These are phyloP conservation scores for Aspergillus heteromorphus DNA, from an alignment of 495 filamentous ascomycete species.

Conservation along the genomic window DNA sequence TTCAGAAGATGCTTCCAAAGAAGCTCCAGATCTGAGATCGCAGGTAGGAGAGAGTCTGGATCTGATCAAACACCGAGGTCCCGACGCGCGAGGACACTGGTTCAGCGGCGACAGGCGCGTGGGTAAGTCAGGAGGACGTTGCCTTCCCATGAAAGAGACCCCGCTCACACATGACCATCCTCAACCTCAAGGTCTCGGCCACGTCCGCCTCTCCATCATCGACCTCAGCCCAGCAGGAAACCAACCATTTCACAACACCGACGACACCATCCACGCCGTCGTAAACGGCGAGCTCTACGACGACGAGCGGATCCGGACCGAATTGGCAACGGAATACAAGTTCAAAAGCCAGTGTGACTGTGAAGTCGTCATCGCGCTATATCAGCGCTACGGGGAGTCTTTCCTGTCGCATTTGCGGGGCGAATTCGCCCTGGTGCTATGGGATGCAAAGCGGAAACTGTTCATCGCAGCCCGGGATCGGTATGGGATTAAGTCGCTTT, in stretches of 20 bases:
- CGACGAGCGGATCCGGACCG: constrained; percentile 32
- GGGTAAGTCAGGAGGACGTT: constrained; percentile 20
- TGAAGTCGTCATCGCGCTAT: constrained; percentile 48
- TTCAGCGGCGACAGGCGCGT: constrained; percentile 34
- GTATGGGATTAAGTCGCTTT: constrained; percentile 51
- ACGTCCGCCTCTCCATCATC: constrained; percentile 46
- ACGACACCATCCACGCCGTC: constrained; percentile 41
- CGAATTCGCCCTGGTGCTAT: constrained; percentile 48
- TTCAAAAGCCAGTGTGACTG: constrained; percentile 41
- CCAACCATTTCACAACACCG: constrained; percentile 43
- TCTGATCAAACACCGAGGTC: constrained; percentile 42
- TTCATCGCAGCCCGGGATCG: constrained; percentile 45
- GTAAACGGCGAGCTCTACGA: constrained; percentile 55
- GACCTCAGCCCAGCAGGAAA: constrained; percentile 40
- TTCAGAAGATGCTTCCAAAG: too few species aligned
- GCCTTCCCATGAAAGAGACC: too few species aligned
- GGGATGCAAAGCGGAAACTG: constrained; percentile 30
- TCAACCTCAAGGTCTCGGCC: constrained; percentile 36
- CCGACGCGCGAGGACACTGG: constrained; percentile 43
- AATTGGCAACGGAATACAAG: constrained; percentile 29
- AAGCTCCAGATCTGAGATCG: not conserved
- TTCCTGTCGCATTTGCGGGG: constrained; percentile 44
- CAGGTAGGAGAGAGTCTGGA: constrained; percentile 25
- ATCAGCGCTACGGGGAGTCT: constrained; percentile 38
- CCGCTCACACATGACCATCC: too few species aligned